Conservation (phyloP, 2,329 filamentous ascomycete species). For the Fusarium kyushuense region DNA sequence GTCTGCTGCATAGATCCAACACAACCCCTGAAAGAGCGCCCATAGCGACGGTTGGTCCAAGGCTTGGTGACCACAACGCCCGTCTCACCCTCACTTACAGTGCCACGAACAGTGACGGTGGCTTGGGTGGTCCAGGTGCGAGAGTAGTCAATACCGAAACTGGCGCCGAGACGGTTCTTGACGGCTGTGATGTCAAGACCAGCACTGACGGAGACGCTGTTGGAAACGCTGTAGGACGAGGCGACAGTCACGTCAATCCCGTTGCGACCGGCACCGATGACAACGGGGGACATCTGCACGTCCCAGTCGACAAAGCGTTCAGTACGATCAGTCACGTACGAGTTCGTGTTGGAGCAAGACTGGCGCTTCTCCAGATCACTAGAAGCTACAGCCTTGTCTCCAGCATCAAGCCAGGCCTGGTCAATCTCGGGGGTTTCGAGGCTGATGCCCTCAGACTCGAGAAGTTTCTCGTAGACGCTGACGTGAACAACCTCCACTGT, state of each 20-base stretch:
- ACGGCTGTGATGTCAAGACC: background rate
- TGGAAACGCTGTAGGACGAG: background rate
- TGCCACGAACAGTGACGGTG: conserved; percentile 13
- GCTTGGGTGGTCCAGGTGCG: conserved; percentile 24
- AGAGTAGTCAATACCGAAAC: conserved; percentile 22
- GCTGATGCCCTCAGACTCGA: background rate
- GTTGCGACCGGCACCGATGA: conserved; percentile 18
- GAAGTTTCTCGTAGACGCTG: conserved; percentile 24
- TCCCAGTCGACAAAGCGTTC: conserved; percentile 36
- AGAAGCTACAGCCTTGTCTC: background rate
- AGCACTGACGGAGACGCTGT: conserved; percentile 13
- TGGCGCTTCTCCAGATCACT: background rate
- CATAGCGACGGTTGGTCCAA: conserved; percentile 15
- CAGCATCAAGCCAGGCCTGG: background rate
- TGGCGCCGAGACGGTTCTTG: conserved; percentile 6
- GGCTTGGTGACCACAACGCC: conserved; percentile 22
- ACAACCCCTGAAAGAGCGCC: conserved; percentile 15
- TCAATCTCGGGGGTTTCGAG: conserved; percentile 16
- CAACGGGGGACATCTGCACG: conserved; percentile 34
- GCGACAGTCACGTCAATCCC: conserved; percentile 9
- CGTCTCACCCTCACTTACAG: background rate
- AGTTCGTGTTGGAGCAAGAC: background rate
- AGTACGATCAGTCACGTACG: conserved; percentile 3
- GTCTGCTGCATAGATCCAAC: conserved; percentile 10
- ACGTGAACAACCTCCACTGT: conserved; percentile 26